A percentile compares a stretch with the other conserved stretches of the same genome.
phyloP scores from a whole-genome alignment of 78 protist genomes.

The Abeoforma whisleri region DNA sequence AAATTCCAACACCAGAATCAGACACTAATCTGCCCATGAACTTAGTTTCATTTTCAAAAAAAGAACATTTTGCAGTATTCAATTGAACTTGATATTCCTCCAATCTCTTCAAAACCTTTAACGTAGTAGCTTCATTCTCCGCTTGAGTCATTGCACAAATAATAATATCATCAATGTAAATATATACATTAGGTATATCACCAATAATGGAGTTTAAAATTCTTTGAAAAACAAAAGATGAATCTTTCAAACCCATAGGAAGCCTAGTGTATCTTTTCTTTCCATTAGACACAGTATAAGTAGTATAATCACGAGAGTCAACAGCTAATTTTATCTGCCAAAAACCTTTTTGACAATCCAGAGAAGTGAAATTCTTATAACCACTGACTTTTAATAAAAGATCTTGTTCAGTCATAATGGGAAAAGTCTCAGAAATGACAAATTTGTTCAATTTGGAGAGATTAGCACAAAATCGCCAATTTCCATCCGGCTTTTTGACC shows the following conservation, averaged over 20 bases:
- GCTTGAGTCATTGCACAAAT: neutral
- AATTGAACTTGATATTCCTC: neutral
- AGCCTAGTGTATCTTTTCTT: neutral
- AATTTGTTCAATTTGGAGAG: no score
- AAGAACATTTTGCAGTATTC: neutral
- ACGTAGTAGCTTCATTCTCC: neutral
- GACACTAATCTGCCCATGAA: neutral
- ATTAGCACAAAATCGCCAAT: no score
- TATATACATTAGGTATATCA: neutral
- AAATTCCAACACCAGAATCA: neutral
- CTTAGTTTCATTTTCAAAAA: neutral
- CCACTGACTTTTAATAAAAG: no score
- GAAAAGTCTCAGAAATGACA: no score
- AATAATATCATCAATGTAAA: neutral
- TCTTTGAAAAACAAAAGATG: neutral
- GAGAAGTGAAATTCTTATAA: no score
- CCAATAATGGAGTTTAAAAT: neutral
- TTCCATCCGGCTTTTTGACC: neutral
- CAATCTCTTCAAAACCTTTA: neutral
- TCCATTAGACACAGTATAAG: neutral
- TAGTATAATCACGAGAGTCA: neutral
- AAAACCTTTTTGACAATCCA: neutral
- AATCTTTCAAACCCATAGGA: neutral
- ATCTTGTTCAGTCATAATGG: no score
- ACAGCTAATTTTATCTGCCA: neutral